Percentiles rank a stretch among this genome's conserved stretches.
phyloP scores from a whole-genome alignment of 31 red algal species.

The Endocladia muricata region DNA sequence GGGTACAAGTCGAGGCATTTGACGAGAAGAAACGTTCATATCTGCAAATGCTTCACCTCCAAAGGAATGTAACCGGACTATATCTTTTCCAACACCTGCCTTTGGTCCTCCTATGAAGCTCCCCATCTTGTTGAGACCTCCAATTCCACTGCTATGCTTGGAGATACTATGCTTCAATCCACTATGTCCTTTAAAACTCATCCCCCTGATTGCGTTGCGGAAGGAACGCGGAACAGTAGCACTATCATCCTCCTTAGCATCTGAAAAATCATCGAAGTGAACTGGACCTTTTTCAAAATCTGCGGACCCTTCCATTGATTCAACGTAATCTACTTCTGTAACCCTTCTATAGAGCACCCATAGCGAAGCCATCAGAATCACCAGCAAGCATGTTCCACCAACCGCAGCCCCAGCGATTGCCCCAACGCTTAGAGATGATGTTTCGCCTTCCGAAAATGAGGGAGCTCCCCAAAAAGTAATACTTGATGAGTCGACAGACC shows the following conservation, averaged over 20 bases:
- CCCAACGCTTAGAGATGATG: constrained; percentile 10
- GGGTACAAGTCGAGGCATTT: no score
- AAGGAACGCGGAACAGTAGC: not conserved
- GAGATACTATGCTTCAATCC: constrained; percentile 7
- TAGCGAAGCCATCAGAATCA: constrained; percentile 14
- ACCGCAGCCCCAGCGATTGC: constrained; percentile 24
- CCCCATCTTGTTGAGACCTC: constrained; percentile 26
- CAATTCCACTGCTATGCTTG: no score
- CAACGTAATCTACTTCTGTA: constrained; percentile 23
- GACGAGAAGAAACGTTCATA: constrained; percentile 5
- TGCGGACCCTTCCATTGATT: constrained; percentile 70
- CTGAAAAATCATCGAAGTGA: constrained; percentile 33
- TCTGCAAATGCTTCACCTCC: constrained; percentile 81
- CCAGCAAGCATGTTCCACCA: not conserved
- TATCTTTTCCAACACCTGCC: constrained; percentile 23
- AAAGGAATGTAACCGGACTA: constrained; percentile 60
- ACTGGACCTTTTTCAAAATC: constrained; percentile 56
- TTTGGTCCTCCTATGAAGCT: constrained; percentile 46
- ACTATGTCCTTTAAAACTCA: constrained; percentile 15
- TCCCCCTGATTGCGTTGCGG: constrained; percentile 19
- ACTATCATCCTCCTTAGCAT: not conserved
- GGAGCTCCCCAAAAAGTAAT: constrained; percentile 65
- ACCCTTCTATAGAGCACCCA: constrained; percentile 44
- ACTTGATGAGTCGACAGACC: constrained; percentile 47
- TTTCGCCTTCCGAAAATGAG: constrained; percentile 25